phyloP scores from a whole-genome alignment of 2,329 filamentous ascomycete species.

The Paramyrothecium roridum region DNA sequence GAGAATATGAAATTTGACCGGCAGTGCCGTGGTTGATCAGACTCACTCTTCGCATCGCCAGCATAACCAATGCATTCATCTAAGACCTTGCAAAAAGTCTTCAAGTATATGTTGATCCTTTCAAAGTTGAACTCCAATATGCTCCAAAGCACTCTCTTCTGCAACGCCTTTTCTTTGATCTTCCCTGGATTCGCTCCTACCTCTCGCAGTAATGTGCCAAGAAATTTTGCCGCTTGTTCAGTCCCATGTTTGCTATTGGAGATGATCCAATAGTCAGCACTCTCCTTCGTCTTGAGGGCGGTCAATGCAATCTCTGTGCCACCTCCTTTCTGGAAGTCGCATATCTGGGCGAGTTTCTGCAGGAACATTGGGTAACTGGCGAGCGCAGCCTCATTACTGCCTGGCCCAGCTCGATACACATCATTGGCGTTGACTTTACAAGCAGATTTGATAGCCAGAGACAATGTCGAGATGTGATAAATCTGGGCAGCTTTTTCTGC shows the following conservation, averaged over 20 bases:
- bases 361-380: conserved; percentile 3
- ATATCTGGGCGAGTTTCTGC: conserved; percentile 10
- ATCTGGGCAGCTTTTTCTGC: not conserved
- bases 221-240: conserved; percentile 1
- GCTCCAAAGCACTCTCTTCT: conserved; percentile 6
- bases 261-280: conserved; percentile 5
- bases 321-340: conserved; percentile 7
- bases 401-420: conserved; percentile 1
- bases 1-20: not conserved
- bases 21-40: too few species aligned
- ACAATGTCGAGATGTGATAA: not conserved
- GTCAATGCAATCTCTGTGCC: conserved; percentile 6
- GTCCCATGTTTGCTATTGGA: not conserved
- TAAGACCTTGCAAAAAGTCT: not conserved
- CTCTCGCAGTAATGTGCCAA: conserved; percentile 5
- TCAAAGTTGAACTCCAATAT: not conserved
- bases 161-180: conserved; percentile 3
- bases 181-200: conserved; percentile 2
- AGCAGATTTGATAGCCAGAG: not conserved
- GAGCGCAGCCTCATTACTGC: not conserved
- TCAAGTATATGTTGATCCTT: not conserved
- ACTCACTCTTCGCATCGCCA: too few species aligned
- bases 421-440: not conserved
- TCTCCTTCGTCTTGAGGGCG: not conserved
- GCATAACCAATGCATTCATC: not conserved